Base-by-base conservation (phyloP, 164 flowering plant genomes). In the Stephania yunnanensis region DNA sequence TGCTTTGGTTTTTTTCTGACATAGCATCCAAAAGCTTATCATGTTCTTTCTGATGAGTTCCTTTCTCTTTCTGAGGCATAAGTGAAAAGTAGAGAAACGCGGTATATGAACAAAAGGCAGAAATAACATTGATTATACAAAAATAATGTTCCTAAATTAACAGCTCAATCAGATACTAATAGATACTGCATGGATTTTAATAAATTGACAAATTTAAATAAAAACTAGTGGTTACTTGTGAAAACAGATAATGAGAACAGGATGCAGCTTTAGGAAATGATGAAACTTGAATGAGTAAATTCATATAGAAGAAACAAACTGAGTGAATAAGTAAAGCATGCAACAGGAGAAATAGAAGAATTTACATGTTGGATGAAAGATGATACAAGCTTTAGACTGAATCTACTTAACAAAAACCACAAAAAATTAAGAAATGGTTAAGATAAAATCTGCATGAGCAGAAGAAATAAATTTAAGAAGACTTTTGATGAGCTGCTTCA, bases 1-100 rank as follows among this genome's bases (percentile, higher is more conserved):
- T 88, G 76, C 77, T 84, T 58, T 82, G 84, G 71, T 70, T 61
- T 69, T 82, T 87, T n/a, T 83, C 90, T 55, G 80, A 71, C 13
- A 46, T 52, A 55, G 55, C 79, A 63, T 84, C 89, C 46, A 79
- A 88, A 70, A 79, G 65, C 69, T 77, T 87, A 17, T 75, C 78
- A 70, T 80, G 70, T 50, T 75, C 88, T 74, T 78, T 86, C 25
- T 80, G 77, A 55, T 75, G 78, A 69, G 71, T 74, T 10, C 42
- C 79, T 75, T 83, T 80, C 72, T 78, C 86, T 36, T 69, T 77
- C 5, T 75, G 74, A 45, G 84, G 58, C 58, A 75, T 75, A 31
- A 83, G 84, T 46, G 86, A 25, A 73, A 36, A 12, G 46, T 12
- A 11, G 10, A 42, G 36, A n/a, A 10, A 72, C 67, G 29, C 63